Evolutionary conservation across 371 early-diverging fungal genomes (phyloP), one percentile per base, ranked within the genome.

Genomic region (Haplosporangium sp.): DNA sequence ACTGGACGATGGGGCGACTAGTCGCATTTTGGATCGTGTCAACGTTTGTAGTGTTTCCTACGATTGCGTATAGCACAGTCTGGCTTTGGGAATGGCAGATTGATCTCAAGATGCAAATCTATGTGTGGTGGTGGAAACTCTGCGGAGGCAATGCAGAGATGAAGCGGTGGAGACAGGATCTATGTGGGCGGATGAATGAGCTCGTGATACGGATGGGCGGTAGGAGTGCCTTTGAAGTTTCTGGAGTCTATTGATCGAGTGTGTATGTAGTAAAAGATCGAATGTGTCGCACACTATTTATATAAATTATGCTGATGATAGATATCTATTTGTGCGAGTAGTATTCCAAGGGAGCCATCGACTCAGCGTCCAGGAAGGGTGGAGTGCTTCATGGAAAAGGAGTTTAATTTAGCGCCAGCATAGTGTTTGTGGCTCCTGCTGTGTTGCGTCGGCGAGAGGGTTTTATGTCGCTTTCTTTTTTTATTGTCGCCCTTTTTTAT

Each of bases 51-150:
- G 46, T 64, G 9, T 65, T 80, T 59, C 75, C 82, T 1, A 40
- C 62, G 16, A 52, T 75, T 2, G 75, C 82, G 5, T 82, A 68
- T 41, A 51, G 69, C 0, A 82, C 82, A 2, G 80, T 82, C 0
- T 80, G 74, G 68, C 53, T 72, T 23, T 82, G 82, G 82, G 82
- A 82, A 56, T 77, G 79, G 79, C 79, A 77, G 46, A 67, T 77
- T 46, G 73, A 71, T 50, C 55, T 77, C 51, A 77, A 77, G 65
- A 67, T 67, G 64, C 73, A 72, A 55, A 68, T 77, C 29, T 58
- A 65, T 37, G 65, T 77, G n/a, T 77, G 79, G 79, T 77, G 79
- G 79, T 77, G 73, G 79, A 71, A 59, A 51, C 20, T 77, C 46
- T 63, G 65, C 23, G 79, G 79, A 46, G 68, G 73, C 1, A 71